phyloP scores from a whole-genome alignment of 805 yeast genomes.

The Sugiyamaella valdiviana region DNA sequence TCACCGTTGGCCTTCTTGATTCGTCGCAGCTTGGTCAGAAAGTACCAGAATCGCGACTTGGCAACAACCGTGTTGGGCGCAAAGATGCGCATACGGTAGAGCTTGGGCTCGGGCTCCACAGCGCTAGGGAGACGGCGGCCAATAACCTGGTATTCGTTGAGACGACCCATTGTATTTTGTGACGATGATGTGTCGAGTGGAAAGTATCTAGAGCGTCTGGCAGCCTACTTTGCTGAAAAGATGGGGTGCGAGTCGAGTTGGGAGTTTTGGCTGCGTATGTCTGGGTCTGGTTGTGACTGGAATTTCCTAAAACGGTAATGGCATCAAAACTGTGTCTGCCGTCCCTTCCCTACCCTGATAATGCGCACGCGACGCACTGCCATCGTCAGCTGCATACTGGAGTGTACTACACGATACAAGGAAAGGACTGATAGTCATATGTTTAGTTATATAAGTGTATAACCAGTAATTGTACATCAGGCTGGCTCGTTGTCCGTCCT shows the following conservation, averaged over 20 bases:
- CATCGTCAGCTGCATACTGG: too few species aligned
- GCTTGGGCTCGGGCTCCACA: slow-evolving; percentile 98
- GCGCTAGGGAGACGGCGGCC: slow-evolving; percentile 99
- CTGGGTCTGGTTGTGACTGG: neutral
- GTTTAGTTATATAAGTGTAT: too few species aligned
- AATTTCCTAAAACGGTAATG: neutral
- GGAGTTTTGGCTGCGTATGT: neutral
- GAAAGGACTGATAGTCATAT: too few species aligned
- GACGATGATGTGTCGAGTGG: slow-evolving; percentile 1
- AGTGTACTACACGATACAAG: too few species aligned
- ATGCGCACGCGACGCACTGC: too few species aligned
- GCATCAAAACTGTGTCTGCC: neutral
- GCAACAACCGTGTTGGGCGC: slow-evolving; percentile 99
- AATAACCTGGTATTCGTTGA: slow-evolving; percentile 98
- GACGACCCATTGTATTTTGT: slow-evolving; percentile 62
- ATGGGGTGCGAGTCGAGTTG: neutral
- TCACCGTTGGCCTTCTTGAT: slow-evolving; percentile 99
- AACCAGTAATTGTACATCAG: too few species aligned
- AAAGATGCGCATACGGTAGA: slow-evolving; percentile 99
- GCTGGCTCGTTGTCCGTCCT: too few species aligned
- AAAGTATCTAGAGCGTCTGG: neutral
- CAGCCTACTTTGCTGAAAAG: neutral
- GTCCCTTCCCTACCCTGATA: neutral
- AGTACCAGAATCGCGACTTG: slow-evolving; percentile 99
- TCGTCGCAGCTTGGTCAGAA: slow-evolving; percentile 98